Evolutionary conservation across 768 basidiomycete species (phyloP), one percentile per base, ranked within the genome.

Genomic region (Hypholoma sublateritium): DNA sequence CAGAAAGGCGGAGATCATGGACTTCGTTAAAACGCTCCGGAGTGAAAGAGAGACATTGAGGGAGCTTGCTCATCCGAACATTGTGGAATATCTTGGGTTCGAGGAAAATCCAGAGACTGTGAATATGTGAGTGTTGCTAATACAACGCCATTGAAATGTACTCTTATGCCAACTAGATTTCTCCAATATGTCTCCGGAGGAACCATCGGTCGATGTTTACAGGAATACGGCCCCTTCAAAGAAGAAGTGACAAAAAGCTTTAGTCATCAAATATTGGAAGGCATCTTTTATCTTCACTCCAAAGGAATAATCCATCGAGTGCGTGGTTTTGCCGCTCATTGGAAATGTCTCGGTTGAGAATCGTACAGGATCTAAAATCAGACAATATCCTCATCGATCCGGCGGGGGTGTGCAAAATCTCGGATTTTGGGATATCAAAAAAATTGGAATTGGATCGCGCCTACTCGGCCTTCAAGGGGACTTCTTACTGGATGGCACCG

Each of bases 401-500:
- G 24, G 77, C 82, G 14, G 95, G 95, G 0, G 72, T 88, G 50
- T 95, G 93, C 80, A 97, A 97, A 73, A 97, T 98, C 44, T 91
- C 92, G 1, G 95, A 97, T 71, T 98, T 98, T 67, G 95, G 95
- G 19, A 96, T 96, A 57, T 94, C 93, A n/a, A 97, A 95, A 69
- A 86, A 86, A 63, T 86, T 91, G 51, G 87, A 89, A 53, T 81
- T 83, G 47, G 74, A 80, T 24, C 61, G 67, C 46, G 87, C 85
- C 49, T 79, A 76, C 44, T 93, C 93, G 1, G 82, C 81, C 14
- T 89, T 97, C 87, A 88, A 87, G 72, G 95, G 95, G 5, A 95
- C 94, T 0, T 84, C 91, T 13, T 95, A 89, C 68, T 98, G 95
- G 93, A 96, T 97, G 94, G 94, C 95, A 1, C 95, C 94, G 0